Percentiles rank a stretch among this genome's conserved stretches.
Conservation (phyloP, 140 eudicot genomes). For the Oenanthe javanica region DNA sequence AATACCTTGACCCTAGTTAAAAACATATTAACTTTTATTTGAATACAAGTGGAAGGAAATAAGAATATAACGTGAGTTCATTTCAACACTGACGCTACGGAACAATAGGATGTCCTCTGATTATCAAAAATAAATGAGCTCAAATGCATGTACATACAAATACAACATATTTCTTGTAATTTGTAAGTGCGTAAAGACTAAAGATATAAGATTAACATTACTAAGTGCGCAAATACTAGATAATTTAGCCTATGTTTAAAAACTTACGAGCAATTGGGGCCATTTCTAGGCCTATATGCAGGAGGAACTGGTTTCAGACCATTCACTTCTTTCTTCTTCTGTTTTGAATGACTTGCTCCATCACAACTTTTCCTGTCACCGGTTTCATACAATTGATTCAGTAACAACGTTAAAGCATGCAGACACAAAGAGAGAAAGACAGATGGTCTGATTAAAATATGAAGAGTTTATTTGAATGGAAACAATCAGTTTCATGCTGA, state of each 20-base stretch:
- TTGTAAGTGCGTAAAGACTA: background rate
- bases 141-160: no score
- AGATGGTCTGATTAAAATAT: background rate
- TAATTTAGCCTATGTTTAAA: background rate
- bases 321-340: slow-evolving; percentile 22
- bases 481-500: background rate
- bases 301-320: slow-evolving; percentile 24
- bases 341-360: slow-evolving; percentile 22
- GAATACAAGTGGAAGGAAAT: background rate
- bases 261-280: slow-evolving; percentile 62
- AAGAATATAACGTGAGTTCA: background rate
- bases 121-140: no score
- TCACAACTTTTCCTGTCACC: slow-evolving; percentile 36
- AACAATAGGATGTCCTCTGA: no score
- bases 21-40: background rate
- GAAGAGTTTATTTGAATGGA: background rate
- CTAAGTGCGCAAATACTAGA: background rate
- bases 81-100: no score
- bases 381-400: background rate
- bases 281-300: slow-evolving; percentile 41
- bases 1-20: background rate
- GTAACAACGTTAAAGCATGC: background rate
- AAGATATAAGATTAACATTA: background rate
- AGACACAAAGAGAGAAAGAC: background rate
- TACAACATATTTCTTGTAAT: no score